phyloP scores from a whole-genome alignment of 1,139 yeast genomes.

The Lodderomyces metapsilosis region DNA sequence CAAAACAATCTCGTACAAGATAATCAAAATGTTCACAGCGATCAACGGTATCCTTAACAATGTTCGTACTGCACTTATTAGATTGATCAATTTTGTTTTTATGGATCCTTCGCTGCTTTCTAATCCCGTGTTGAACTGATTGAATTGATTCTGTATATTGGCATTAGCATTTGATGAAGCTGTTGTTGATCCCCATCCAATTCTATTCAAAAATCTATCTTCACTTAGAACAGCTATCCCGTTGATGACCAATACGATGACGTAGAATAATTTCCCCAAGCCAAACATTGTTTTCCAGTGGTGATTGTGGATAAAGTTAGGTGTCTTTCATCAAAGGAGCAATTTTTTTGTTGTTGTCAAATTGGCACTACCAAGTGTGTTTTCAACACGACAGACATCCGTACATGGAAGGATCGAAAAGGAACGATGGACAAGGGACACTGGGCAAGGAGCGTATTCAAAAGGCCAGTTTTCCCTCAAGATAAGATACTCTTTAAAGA shows the following conservation, averaged over 20 bases:
- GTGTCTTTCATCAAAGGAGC: background rate
- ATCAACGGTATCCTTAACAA: slow-evolving; percentile 47
- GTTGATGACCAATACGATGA: slow-evolving; percentile 38
- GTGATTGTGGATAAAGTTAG: background rate
- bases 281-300: slow-evolving; percentile 35
- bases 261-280: slow-evolving; percentile 43
- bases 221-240: slow-evolving; percentile 50
- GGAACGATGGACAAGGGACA: too few species aligned
- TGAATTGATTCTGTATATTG: slow-evolving; percentile 24
- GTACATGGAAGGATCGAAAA: too few species aligned
- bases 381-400: too few species aligned
- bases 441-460: too few species aligned
- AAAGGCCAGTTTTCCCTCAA: too few species aligned
- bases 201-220: slow-evolving; percentile 46
- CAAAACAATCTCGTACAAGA: slow-evolving; percentile 41
- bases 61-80: slow-evolving; percentile 48
- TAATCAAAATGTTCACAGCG: slow-evolving; percentile 37
- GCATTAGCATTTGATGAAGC: slow-evolving; percentile 12
- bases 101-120: slow-evolving; percentile 30
- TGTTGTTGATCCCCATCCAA: slow-evolving; percentile 41
- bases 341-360: background rate
- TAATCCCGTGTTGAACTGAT: slow-evolving; percentile 24
- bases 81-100: slow-evolving; percentile 38
- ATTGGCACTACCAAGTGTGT: background rate
- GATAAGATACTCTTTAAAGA: too few species aligned